Conservation (phyloP, 1,284 basidiomycete species). For the Schizophyllum amplum region DNA sequence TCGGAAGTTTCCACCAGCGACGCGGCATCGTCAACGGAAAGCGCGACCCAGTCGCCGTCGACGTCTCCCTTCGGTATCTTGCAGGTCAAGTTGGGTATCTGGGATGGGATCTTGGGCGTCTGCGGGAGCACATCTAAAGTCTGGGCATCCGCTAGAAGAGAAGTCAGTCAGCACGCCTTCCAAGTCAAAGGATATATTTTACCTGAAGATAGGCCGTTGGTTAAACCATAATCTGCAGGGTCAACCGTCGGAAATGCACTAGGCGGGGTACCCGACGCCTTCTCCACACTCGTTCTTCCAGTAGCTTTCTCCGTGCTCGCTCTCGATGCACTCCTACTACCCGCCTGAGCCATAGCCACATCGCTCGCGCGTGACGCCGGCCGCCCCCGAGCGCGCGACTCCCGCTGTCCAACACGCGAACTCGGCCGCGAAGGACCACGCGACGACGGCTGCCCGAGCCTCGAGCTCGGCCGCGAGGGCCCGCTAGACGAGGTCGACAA, state of each 20-base stretch:
- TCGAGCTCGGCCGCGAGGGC: background rate
- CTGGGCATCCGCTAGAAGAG: background rate
- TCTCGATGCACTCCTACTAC: background rate
- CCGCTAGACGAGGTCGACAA: background rate
- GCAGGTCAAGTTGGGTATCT: background rate
- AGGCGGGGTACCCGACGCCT: background rate
- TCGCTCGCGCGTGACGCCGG: background rate
- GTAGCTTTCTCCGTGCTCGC: background rate
- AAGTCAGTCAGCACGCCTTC: background rate
- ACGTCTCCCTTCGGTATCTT: background rate
- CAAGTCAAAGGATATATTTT: background rate
- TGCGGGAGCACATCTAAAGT: background rate
- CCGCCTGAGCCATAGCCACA: background rate
- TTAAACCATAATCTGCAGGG: no score
- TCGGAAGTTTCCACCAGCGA: background rate
- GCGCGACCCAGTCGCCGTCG: background rate
- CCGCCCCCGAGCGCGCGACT: background rate
- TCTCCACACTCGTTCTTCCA: no score
- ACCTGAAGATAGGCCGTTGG: background rate
- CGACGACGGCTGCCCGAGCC: no score
- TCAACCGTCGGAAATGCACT: background rate
- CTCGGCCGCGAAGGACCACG: background rate
- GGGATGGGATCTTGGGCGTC: background rate
- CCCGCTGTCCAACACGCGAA: no score
- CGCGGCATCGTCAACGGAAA: background rate